Base-by-base conservation (phyloP, 1,284 basidiomycete genomes). In the Baeospora myosura region DNA sequence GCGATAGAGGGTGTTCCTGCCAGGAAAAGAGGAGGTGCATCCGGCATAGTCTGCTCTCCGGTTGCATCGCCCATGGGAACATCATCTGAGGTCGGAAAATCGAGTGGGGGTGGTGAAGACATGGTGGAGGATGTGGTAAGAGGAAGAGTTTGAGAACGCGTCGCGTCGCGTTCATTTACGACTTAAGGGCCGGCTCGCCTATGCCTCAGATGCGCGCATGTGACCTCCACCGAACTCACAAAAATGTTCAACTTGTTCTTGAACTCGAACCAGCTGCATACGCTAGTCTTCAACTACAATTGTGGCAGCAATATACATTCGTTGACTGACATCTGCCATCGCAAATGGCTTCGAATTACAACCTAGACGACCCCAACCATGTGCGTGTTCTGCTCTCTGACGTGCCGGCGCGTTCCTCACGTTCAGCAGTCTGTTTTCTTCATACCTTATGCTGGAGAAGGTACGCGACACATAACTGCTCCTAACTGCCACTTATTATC, bases 91-190 rank as follows among this genome's bases (percentile, higher is more conserved):
- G 74, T 70, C 3, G 81, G 80, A 50, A 81, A 81, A 49, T 82
- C 76, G 39, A 82, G 60, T 8, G 66, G 63, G n/a, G 77, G 78
- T 18, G 81, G 80, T 31, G 80, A 83, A 7, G 81, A 81, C 81
- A 85, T 84, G 43, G 32, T 51, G 37, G 22, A 23, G 26, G 41
- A 22, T 18, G 31, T 37, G 36, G 36, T 31, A 32, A 49, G 44
- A 45, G 40, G 41, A 32, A 47, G 25, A 47, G 50, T 49, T 43
- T 47, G 33, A 38, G 40, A 48, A 54, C 64, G 65, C 64, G 72
- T 61, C 70, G 68, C 68, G 72, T 38, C 36, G 36, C 23, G 36
- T 22, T 21, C 21, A 22, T 22, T 38, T 8, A 7, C 20, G 8
- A 7, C 3, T 38, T 38, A 12, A 38, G 36, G 36, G 4, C 36